Conservation (phyloP, 2,329 filamentous ascomycete species). For the Catunica adiposa region DNA sequence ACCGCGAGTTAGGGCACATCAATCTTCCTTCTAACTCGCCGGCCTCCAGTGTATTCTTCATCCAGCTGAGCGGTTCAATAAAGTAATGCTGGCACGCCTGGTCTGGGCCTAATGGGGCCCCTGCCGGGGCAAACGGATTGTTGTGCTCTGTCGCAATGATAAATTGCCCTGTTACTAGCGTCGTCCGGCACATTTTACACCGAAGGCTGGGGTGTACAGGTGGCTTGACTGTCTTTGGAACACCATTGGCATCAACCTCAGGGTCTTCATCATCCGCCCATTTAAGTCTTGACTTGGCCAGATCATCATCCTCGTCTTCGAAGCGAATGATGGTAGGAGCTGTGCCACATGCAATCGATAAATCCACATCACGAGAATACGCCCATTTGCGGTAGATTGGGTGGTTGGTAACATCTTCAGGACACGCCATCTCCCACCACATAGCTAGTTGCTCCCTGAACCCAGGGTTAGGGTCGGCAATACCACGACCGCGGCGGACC, state of each 20-base stretch:
- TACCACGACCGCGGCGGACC: constrained; percentile 52
- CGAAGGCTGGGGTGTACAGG: constrained; percentile 31
- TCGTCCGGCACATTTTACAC: constrained; percentile 79
- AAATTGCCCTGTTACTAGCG: constrained; percentile 40
- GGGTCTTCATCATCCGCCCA: constrained; percentile 17
- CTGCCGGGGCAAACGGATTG: constrained; percentile 17
- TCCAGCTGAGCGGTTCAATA: constrained; percentile 86
- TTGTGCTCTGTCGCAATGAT: constrained; percentile 41
- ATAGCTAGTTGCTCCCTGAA: constrained; percentile 81
- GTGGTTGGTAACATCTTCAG: constrained; percentile 45
- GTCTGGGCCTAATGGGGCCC: constrained; percentile 13
- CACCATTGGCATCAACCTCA: constrained; percentile 14
- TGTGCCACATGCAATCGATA: constrained; percentile 51
- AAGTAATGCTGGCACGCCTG: constrained; percentile 68
- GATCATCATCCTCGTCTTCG: constrained; percentile 41
- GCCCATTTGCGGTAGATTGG: constrained; percentile 64
- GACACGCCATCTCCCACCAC: constrained; percentile 76
- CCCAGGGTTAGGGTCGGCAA: constrained; percentile 77
- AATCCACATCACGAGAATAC: constrained; percentile 37
- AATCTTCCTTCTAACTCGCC: constrained; percentile 72
- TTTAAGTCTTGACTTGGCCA: constrained; percentile 21
- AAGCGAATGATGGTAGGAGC: constrained; percentile 75
- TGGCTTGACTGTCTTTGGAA: constrained; percentile 9
- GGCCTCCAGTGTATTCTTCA: constrained; percentile 67
- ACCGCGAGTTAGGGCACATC: constrained; percentile 63